Base-by-base conservation (phyloP, 805 yeast genomes). In the Ogataea saltuana region DNA sequence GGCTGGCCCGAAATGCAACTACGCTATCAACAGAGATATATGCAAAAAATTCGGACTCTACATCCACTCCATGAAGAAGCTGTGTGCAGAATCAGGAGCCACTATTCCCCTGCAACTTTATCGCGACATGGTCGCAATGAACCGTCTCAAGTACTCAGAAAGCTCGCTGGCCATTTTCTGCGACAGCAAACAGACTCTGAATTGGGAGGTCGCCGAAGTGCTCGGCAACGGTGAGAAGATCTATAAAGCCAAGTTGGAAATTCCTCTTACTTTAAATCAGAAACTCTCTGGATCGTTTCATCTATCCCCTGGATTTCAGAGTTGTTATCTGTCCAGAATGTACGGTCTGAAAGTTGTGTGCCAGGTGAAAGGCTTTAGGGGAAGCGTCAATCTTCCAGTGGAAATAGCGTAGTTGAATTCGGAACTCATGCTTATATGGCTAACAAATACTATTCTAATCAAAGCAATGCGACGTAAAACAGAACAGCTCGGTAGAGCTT, bases 271-370 rank as follows among this genome's bases (percentile, higher is more conserved):
- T 6, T 12, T 36, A 13, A 28, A 31, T 8, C 37, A 36, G 11
- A 39, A 45, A 12, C 22, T 25, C 4, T 69, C 71, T 34, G 67
- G 74, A 28, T 64, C 63, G 36, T 70, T 75, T 36, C 78, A 81
- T 1, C 58, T 83, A 42, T 58, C 79, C 13, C 88, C 88, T 1
- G 72, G 72, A 42, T 83, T 82, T 59, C 86, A 82, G 51, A 74
- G 72, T 38, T 83, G 88, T 60, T 61, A 78, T 42, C 67, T 81
- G n/a, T 74, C 82, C 4, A 69, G 88, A 55, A 59, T 74, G 13
- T 82, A 83, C 57, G 69, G 76, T 46, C 15, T 60, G 19, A 22
- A 34, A 8, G 29, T 22, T 3, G 20, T 25, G 10, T 34, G 38
- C 28, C 6, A 9, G 5, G n/a, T 25, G 11, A 22, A 23, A n/a